Evolutionary conservation across 2,329 filamentous ascomycete genomes (phyloP), one percentile per base, ranked within the genome.

Genomic region (Beauveria brongniartii): DNA sequence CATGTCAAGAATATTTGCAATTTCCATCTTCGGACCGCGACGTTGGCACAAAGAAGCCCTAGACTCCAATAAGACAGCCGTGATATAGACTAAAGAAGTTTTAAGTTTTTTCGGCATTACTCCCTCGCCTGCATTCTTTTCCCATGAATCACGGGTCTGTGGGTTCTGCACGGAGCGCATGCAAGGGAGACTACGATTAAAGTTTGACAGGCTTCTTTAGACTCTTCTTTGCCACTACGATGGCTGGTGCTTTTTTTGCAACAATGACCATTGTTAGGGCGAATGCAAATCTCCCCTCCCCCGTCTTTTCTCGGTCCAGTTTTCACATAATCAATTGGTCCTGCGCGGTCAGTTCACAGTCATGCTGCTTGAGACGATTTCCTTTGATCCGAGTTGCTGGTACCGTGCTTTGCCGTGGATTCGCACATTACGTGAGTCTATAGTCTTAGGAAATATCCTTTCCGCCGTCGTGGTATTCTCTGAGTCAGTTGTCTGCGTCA

Each of bases 121-220:
- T 34, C 3, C 10, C 30, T 34, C 14, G 30, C 10, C 30, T 34
- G 30, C 30, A 34, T 34, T 10, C 30, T 34, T 5, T 34, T 34
- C n/a, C 20, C 54, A 56, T 18, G n/a, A 55, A 24, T 50, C 30
- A 20, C 43, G 34, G 44, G 46, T 58, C 46, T 51, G 46, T 58
- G 55, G 34, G 55, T 58, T 51, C 50, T 58, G 55, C 55, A 51
- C 41, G 44, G 46, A 41, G 55, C 30, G 12, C 40, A 34, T 14
- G 10, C 7, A 30, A 34, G 40, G 53, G 8, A 28, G 55, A 9
- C 24, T 9, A 24, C 12, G 16, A 41, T 51, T 58, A 58, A 37
- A 58, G 46, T 58, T 58, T 58, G 46, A 51, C 34, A 58, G 46
- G 55, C 46, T 41, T 50, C 34, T 24, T 24, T 28, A 18, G 12